Conservation (phyloP, 1,139 yeast genomes). For the Hemisphaericaspora lyxosophila region DNA sequence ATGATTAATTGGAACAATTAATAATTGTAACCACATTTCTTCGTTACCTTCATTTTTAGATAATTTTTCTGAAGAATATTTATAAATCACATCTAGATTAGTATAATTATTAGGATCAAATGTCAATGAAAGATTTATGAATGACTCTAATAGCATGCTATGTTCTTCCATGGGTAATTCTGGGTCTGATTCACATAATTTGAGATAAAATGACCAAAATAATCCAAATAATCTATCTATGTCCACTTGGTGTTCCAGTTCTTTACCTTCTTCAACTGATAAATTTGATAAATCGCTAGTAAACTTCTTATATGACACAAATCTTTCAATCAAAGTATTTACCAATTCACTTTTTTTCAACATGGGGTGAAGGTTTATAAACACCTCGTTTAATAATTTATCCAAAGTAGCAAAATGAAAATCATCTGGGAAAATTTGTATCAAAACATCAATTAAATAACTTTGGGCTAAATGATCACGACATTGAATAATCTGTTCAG, state of each 20-base stretch:
- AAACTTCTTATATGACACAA: slow-evolving; percentile 55
- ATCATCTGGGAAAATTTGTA: slow-evolving; percentile 93
- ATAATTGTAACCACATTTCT: slow-evolving; percentile 52
- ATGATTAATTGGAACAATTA: slow-evolving; percentile 57
- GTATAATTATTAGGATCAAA: slow-evolving; percentile 65
- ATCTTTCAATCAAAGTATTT: slow-evolving; percentile 68
- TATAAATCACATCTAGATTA: slow-evolving; percentile 62
- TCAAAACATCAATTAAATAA: slow-evolving; percentile 81
- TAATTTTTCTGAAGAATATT: slow-evolving; percentile 56
- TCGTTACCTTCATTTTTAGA: slow-evolving; percentile 17
- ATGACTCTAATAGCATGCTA: slow-evolving; percentile 61
- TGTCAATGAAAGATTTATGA: slow-evolving; percentile 61
- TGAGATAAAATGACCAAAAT: slow-evolving; percentile 65
- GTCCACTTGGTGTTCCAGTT: slow-evolving; percentile 5
- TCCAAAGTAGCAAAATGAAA: slow-evolving; percentile 80
- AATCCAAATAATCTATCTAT: slow-evolving; percentile 45
- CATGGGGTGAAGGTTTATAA: slow-evolving; percentile 63
- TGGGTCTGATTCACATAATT: slow-evolving; percentile 55
- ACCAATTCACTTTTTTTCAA: slow-evolving; percentile 69
- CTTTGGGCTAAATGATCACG: slow-evolving; percentile 90
- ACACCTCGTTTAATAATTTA: slow-evolving; percentile 62
- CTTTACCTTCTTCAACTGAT: slow-evolving; percentile 7
- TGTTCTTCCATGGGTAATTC: slow-evolving; percentile 67
- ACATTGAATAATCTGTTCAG: slow-evolving; percentile 92
- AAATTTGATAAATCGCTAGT: slow-evolving; percentile 21